phyloP scores from a whole-genome alignment of 345 rosid species.

The Turnera subulata region DNA sequence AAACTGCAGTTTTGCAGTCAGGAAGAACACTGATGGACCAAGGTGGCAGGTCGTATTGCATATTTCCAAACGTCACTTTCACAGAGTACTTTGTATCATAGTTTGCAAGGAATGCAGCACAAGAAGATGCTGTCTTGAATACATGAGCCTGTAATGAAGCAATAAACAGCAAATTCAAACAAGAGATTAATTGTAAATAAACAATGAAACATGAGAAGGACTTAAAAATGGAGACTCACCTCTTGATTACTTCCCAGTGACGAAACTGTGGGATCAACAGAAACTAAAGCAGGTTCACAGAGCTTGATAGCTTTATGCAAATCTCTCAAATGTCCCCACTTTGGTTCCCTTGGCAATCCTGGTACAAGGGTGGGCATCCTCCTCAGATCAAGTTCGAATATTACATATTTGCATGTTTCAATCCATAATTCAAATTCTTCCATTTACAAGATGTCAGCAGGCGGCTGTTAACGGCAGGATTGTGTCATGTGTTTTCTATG shows the following conservation, averaged over 20 bases:
- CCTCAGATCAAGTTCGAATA: neutral
- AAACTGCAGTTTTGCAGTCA: slow-evolving; percentile 36
- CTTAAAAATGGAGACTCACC: slow-evolving; percentile 17
- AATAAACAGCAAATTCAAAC: neutral
- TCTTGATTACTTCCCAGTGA: slow-evolving; percentile 36
- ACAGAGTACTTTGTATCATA: slow-evolving; percentile 33
- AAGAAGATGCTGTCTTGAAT: slow-evolving; percentile 25
- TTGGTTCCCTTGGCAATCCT: slow-evolving; percentile 43
- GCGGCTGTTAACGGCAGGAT: no score
- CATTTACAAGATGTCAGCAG: neutral
- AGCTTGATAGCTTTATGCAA: slow-evolving; percentile 45
- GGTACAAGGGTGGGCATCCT: slow-evolving; percentile 8
- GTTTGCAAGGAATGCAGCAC: slow-evolving; percentile 46
- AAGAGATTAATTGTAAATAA: neutral
- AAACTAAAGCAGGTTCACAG: slow-evolving; percentile 40
- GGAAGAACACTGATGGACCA: slow-evolving; percentile 54
- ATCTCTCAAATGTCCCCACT: slow-evolving; percentile 44
- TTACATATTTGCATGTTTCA: neutral
- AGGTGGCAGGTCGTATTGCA: slow-evolving; percentile 37
- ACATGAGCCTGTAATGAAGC: slow-evolving; percentile 34
- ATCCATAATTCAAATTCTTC: neutral
- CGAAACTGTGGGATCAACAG: slow-evolving; percentile 38
- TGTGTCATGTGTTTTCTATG: neutral
- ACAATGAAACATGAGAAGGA: neutral
- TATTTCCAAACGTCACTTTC: slow-evolving; percentile 30